These are phyloP conservation scores for Fomitiporia mediterranea DNA, from an alignment of 1,284 basidiomycete species.

Conservation along the genomic window DNA sequence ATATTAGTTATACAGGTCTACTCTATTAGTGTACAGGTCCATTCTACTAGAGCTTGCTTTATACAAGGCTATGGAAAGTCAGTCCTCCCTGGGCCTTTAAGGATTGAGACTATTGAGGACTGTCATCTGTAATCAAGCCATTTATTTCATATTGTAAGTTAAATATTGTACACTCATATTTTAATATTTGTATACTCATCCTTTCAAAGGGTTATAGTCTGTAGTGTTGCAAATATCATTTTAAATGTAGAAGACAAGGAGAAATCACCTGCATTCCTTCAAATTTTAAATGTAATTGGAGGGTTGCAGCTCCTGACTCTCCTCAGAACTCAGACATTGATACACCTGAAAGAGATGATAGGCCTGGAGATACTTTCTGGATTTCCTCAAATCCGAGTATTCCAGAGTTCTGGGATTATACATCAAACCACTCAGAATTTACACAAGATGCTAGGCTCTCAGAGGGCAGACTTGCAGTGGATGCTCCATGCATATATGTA, in stretches of 20 bases:
- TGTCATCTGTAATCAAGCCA: not conserved
- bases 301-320: not conserved
- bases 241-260: not conserved
- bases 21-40: not conserved
- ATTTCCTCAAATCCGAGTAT: not conserved
- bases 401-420: not conserved
- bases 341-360: not conserved
- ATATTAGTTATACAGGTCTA: not conserved
- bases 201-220: conserved; percentile 2
- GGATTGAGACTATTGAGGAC: not conserved
- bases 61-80: not conserved
- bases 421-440: too few relatives aligned
- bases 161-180: too few relatives aligned
- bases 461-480: too few relatives aligned
- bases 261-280: not conserved
- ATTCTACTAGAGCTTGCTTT: not conserved
- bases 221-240: not conserved
- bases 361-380: not conserved
- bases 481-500: too few relatives aligned
- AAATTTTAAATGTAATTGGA: not conserved
- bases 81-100: not conserved
- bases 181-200: too few relatives aligned
- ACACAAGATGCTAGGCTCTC: too few relatives aligned
- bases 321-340: not conserved
- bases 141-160: too few relatives aligned